Conservation (phyloP, 2,329 filamentous ascomycete genomes). For the Ceratocystis cacaofunesta region DNA sequence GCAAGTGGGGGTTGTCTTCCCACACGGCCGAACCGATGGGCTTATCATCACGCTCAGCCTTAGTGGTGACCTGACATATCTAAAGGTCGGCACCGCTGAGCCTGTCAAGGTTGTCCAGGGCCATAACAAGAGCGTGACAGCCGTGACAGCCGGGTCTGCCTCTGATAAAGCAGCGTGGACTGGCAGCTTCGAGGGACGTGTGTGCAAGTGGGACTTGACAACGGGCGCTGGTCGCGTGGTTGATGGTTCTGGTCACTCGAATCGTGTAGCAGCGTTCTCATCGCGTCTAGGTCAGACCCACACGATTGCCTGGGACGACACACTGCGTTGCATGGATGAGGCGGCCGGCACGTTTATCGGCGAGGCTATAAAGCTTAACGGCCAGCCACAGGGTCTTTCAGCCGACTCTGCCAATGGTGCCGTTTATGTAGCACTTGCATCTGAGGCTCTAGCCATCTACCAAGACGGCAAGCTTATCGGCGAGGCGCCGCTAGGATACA, state of each 20-base stretch:
- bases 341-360: conserved; percentile 62
- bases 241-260: conserved; percentile 70
- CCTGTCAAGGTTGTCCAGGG: conserved; percentile 64
- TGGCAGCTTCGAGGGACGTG: conserved; percentile 80
- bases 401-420: conserved; percentile 35
- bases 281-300: conserved; percentile 51
- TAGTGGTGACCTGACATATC: conserved; percentile 78
- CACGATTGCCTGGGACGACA: conserved; percentile 90
- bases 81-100: conserved; percentile 53
- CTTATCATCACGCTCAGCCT: conserved; percentile 83
- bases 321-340: conserved; percentile 62
- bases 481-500: conserved; percentile 43
- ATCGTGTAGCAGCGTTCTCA: conserved; percentile 68
- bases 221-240: conserved; percentile 54
- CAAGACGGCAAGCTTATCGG: conserved; percentile 46
- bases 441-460: conserved; percentile 36
- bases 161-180: conserved; percentile 49
- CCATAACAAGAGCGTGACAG: conserved; percentile 82
- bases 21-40: conserved; percentile 64
- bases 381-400: conserved; percentile 65
- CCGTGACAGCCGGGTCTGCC: conserved; percentile 34
- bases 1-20: conserved; percentile 90
- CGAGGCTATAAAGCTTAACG: conserved; percentile 48
- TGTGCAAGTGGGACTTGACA: conserved; percentile 68
- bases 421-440: conserved; percentile 42